Conservation (phyloP, 106 monocot genomes). For the Apostasia shenzhenica region DNA sequence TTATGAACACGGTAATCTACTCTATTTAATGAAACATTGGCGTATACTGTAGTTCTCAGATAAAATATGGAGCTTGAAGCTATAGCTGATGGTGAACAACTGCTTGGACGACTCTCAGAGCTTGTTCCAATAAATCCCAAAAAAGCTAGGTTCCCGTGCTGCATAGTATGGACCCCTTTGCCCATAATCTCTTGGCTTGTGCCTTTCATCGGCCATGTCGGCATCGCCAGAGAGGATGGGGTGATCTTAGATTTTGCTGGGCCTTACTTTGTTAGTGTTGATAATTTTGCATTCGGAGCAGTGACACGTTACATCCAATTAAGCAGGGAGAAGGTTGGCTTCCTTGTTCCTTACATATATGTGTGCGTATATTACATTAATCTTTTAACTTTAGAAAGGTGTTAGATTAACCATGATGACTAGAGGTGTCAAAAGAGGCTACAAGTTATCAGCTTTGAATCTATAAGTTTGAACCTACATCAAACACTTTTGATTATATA, state of each 20-base stretch:
- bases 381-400: no score
- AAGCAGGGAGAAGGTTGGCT: constrained; percentile 50
- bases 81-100: constrained; percentile 5
- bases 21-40: no score
- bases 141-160: constrained; percentile 82
- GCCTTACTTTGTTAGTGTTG: constrained; percentile 86
- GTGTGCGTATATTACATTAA: neutral
- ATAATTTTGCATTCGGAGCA: constrained; percentile 83
- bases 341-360: neutral
- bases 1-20: no score
- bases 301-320: constrained; percentile 74
- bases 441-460: no score
- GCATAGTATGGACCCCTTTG: constrained; percentile 89
- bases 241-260: constrained; percentile 93
- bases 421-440: no score
- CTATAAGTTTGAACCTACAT: no score
- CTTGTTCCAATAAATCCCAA: constrained; percentile 64
- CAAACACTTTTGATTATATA: no score
- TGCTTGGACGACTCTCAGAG: constrained; percentile 8
- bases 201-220: constrained; percentile 89
- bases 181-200: constrained; percentile 89
- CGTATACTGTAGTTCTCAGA: no score
- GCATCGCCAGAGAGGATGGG: constrained; percentile 95
- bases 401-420: no score
- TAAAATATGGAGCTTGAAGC: constrained; percentile 23